These are phyloP conservation scores for Geotrichum aggregatum DNA, from an alignment of 1,139 yeast genomes.

Conservation along the genomic window DNA sequence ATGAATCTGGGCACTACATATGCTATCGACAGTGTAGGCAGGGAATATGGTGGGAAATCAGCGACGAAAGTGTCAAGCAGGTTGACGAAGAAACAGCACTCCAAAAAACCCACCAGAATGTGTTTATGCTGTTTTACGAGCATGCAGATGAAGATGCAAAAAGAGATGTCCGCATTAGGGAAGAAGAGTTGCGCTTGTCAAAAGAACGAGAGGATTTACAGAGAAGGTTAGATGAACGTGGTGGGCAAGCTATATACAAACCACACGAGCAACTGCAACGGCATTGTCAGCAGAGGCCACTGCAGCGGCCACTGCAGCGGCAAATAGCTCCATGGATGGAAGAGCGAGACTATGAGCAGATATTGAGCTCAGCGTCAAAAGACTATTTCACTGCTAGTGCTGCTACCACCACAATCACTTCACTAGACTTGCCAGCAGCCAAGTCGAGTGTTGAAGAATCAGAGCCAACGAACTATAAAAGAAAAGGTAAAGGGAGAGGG, in stretches of 20 bases:
- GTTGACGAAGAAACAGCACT: slow-evolving; percentile 71
- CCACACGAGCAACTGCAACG: too few relatives aligned
- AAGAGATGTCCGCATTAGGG: background rate
- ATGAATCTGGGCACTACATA: slow-evolving; percentile 90
- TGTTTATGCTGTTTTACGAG: slow-evolving; percentile 89
- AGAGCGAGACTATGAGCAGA: too few relatives aligned
- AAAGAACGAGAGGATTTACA: background rate
- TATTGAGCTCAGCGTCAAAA: too few relatives aligned
- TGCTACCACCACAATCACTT: too few relatives aligned
- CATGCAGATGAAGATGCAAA: slow-evolving; percentile 17
- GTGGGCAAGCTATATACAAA: background rate
- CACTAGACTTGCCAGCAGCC: too few relatives aligned
- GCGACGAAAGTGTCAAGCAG: slow-evolving; percentile 81
- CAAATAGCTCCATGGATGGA: too few relatives aligned
- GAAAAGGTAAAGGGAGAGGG: too few relatives aligned
- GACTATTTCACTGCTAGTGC: too few relatives aligned
- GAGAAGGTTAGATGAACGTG: background rate
- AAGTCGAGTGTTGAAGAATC: too few relatives aligned
- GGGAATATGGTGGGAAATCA: slow-evolving; percentile 91
- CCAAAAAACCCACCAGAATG: slow-evolving; percentile 56
- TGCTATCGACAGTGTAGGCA: slow-evolving; percentile 68
- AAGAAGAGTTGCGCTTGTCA: background rate
- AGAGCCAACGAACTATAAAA: too few relatives aligned
- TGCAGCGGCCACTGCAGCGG: too few relatives aligned
- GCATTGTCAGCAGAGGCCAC: too few relatives aligned